phyloP scores from a whole-genome alignment of 371 early-diverging fungal species.

The Apophysomyces trapeziformis region DNA sequence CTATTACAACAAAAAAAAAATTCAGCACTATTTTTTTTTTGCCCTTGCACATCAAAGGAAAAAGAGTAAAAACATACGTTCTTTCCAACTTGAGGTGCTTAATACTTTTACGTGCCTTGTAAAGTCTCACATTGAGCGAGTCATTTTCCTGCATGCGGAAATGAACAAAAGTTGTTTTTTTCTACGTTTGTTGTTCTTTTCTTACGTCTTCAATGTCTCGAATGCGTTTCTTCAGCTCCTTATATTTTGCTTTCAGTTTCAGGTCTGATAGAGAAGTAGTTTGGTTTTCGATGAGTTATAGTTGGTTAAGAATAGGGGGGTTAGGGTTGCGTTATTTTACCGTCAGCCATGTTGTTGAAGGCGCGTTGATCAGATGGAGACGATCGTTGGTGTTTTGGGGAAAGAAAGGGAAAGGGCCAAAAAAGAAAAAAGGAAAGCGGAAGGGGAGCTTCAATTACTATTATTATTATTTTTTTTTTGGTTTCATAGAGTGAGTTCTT shows the following conservation, averaged over 20 bases:
- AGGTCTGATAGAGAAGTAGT: not conserved
- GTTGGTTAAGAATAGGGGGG: not conserved
- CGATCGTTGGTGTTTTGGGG: not conserved
- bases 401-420: not conserved
- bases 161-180: not conserved
- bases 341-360: not conserved
- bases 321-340: not conserved
- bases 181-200: not conserved
- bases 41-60: not conserved
- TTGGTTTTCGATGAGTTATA: not conserved
- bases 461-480: slow-evolving; percentile 1
- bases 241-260: slow-evolving; percentile 56
- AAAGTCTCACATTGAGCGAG: slow-evolving; percentile 41
- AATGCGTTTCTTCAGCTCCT: slow-evolving; percentile 62
- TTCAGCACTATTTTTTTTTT: not conserved
- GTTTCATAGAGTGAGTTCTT: not conserved
- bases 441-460: slow-evolving; percentile 3
- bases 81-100: slow-evolving; percentile 50
- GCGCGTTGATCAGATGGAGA: slow-evolving; percentile 10
- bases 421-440: slow-evolving; percentile 9
- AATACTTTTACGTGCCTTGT: slow-evolving; percentile 49
- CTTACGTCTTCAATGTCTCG: slow-evolving; percentile 65
- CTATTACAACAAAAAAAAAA: slow-evolving; percentile 18
- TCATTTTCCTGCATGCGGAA: slow-evolving; percentile 44
- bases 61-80: slow-evolving; percentile 32